Percentiles rank a stretch among this genome's conserved stretches.
These are phyloP conservation scores for Cyphellophora attinorum DNA, from an alignment of 2,329 filamentous ascomycete genomes.

Conservation along the genomic window DNA sequence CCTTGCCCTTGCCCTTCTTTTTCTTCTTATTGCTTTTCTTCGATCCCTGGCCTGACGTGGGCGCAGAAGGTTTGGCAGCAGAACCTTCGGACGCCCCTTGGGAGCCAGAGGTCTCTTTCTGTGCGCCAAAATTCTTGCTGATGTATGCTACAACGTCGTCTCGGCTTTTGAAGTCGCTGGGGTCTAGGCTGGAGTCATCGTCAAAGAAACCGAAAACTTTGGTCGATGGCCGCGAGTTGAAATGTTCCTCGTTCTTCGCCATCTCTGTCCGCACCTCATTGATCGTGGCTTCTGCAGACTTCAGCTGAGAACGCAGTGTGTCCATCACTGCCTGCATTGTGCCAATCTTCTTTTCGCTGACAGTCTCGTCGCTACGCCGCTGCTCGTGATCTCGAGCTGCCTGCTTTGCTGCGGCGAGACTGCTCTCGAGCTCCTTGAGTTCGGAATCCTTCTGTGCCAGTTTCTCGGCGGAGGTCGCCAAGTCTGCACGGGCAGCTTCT, in stretches of 20 bases:
- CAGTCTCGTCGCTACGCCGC: constrained; percentile 23
- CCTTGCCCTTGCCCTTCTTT: constrained; percentile 50
- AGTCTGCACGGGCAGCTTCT: constrained; percentile 5
- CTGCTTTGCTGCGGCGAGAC: constrained; percentile 14
- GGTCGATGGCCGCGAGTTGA: constrained; percentile 11
- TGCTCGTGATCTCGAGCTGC: constrained; percentile 14
- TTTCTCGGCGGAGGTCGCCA: constrained; percentile 18
- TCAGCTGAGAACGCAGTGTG: constrained; percentile 44
- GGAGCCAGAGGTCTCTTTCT: constrained; percentile 6
- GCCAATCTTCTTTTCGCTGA: constrained; percentile 42
- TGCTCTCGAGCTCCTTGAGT: constrained; percentile 19
- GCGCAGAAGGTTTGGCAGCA: neutral
- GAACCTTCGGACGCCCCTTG: too few species aligned
- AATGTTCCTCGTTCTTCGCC: constrained; percentile 13
- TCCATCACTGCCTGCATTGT: constrained; percentile 47
- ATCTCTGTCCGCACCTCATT: constrained; percentile 32
- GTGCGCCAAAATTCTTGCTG: constrained; percentile 22
- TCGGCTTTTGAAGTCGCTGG: constrained; percentile 10
- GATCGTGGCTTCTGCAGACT: constrained; percentile 42
- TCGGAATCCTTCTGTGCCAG: constrained; percentile 23
- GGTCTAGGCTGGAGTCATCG: constrained; percentile 5
- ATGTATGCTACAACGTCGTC: constrained; percentile 29
- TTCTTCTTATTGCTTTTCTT: constrained; percentile 85
- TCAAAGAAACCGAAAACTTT: constrained; percentile 15
- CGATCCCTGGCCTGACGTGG: constrained; percentile 9